Evolutionary conservation across 352 stramenopile genomes (phyloP).

Genomic region (Globisporangium recalcitrans): DNA sequence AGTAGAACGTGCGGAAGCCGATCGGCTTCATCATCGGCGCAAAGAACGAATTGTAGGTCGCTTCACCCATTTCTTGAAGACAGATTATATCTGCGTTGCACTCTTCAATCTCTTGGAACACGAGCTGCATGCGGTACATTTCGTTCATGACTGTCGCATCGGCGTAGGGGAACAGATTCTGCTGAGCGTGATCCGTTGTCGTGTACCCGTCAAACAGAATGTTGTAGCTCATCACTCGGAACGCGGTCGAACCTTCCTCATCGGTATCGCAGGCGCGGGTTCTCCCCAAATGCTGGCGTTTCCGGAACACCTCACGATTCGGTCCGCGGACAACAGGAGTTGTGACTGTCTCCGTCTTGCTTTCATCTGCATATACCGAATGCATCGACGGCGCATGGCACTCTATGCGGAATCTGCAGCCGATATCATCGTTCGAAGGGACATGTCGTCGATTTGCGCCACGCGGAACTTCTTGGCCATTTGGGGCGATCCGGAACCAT

Average conservation of each 20-base stretch:
- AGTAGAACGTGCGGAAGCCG: constrained; percentile 52
- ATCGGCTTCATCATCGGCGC: constrained; percentile 43
- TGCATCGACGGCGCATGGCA: constrained; percentile 39
- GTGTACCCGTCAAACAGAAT: constrained; percentile 73
- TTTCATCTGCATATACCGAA: constrained; percentile 31
- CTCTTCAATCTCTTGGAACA: constrained; percentile 70
- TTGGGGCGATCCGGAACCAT: constrained; percentile 38
- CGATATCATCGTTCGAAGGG: constrained; percentile 36
- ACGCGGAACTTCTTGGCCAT: constrained; percentile 13
- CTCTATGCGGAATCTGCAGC: constrained; percentile 44
- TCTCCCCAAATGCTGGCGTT: constrained; percentile 22
- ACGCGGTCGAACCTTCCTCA: constrained; percentile 16
- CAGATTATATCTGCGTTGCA: constrained; percentile 58
- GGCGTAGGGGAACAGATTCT: constrained; percentile 62
- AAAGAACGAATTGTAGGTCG: constrained; percentile 52
- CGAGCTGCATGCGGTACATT: constrained; percentile 67
- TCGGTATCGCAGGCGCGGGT: constrained; percentile 13
- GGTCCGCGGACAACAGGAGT: constrained; percentile 33
- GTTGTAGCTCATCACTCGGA: constrained; percentile 84
- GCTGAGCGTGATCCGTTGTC: constrained; percentile 43
- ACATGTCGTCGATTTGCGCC: constrained; percentile 29
- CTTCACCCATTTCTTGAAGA: constrained; percentile 68
- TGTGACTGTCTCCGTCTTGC: constrained; percentile 28
- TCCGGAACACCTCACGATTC: constrained; percentile 46
- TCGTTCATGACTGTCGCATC: constrained; percentile 39